Evolutionary conservation across 371 early-diverging fungal genomes (phyloP).

Genomic region (Mucor piriformis): DNA sequence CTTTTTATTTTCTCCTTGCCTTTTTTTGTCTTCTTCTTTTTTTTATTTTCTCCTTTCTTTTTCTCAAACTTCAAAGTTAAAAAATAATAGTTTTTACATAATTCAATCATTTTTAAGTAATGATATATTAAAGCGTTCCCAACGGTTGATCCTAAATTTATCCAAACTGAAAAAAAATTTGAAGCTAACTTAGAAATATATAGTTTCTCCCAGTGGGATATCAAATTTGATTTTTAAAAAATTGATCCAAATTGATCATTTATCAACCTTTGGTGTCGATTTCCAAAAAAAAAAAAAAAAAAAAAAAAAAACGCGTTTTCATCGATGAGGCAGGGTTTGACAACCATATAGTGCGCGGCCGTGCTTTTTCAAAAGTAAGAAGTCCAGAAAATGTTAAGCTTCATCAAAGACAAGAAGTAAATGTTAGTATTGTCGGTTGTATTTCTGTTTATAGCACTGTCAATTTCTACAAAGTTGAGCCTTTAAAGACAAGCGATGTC

Average conservation of each 20-base stretch:
- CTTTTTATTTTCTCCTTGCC: constrained; percentile 2
- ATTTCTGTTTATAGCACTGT: constrained; percentile 11
- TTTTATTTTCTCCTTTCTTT: too few species aligned
- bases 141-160: too few species aligned
- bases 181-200: too few species aligned
- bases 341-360: constrained; percentile 10
- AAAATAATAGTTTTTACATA: not conserved
- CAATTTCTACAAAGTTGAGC: constrained; percentile 12
- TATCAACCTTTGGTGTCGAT: too few species aligned
- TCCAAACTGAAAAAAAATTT: too few species aligned
- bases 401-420: constrained; percentile 2
- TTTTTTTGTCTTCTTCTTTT: not conserved
- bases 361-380: constrained; percentile 15
- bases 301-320: constrained; percentile 14
- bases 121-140: not conserved
- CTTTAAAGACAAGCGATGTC: constrained; percentile 5
- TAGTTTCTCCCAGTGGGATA: constrained; percentile 8
- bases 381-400: constrained; percentile 2
- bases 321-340: constrained; percentile 14
- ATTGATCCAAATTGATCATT: too few species aligned
- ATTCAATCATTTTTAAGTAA: not conserved
- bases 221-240: constrained; percentile 7
- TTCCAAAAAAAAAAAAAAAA: too few species aligned
- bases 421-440: constrained; percentile 17
- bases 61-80: constrained; percentile 7